phyloP scores from a whole-genome alignment of 163 green algal genomes.

The Chlamydomonas reinhardtii region DNA sequence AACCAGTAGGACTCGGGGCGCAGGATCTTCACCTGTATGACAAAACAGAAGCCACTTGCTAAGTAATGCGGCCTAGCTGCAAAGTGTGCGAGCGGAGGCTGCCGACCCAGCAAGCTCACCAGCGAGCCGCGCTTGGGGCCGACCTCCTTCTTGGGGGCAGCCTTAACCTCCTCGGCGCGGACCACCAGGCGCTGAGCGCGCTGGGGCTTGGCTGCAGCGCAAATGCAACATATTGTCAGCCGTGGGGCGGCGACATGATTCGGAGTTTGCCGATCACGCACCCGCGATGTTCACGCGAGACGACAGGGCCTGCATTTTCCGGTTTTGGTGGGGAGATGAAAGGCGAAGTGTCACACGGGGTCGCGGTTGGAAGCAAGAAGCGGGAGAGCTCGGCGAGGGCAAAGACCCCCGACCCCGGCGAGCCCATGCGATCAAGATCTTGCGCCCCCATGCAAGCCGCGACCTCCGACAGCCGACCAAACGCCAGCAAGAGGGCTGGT shows the following conservation, averaged over 20 bases:
- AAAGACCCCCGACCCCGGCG: too few species aligned
- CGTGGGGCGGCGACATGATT: neutral
- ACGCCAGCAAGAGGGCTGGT: too few species aligned
- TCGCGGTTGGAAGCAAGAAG: conserved; percentile 10
- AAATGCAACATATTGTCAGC: neutral
- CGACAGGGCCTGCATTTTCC: conserved; percentile 46
- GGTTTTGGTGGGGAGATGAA: neutral
- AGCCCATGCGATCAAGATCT: too few species aligned
- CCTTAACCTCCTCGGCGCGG: conserved; percentile 68
- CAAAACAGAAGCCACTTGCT: neutral
- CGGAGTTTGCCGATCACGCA: conserved; percentile 32
- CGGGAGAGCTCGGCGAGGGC: too few species aligned
- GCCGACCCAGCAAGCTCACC: conserved; percentile 56
- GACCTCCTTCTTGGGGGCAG: conserved; percentile 79
- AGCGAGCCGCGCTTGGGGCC: conserved; percentile 86
- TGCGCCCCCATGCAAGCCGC: too few species aligned
- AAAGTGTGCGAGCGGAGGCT: neutral
- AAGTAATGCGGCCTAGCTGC: neutral
- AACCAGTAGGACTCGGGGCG: conserved; percentile 98
- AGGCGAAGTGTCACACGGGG: conserved; percentile 19
- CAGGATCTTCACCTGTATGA: conserved; percentile 90
- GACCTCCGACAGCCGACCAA: too few species aligned
- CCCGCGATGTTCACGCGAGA: conserved; percentile 48
- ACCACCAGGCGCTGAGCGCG: conserved; percentile 67
- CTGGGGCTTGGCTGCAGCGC: conserved; percentile 65